Base-by-base conservation (phyloP, 768 basidiomycete species). In the Lentinula edodes region DNA sequence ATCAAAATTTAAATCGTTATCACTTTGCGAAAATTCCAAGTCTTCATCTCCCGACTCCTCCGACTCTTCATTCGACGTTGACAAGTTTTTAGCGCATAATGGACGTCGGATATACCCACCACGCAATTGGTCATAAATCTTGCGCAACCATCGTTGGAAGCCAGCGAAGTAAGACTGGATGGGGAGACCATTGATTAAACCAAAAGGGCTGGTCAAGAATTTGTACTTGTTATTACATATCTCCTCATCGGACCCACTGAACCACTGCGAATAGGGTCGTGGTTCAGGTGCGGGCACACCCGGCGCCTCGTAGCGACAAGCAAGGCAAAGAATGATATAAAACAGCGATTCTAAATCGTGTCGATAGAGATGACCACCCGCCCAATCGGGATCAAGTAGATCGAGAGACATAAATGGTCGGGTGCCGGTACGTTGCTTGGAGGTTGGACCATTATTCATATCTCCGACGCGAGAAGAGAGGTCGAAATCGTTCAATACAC, bases 401-500 rank as follows among this genome's bases (percentile, higher is more conserved):
- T 62, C 61, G 2, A 35, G 3, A 34, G 61, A 60, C 55, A 62
- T 58, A 18, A 41, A 62, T 5, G 56, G 61, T 12, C 34, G 1
- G 0, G 61, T 58, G 13, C 61, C 61, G 20, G 61, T 62, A 52
- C 61, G 41, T 0, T 59, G 57, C 2, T 52, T 46, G 0, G 51
- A 39, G 2, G 54, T 41, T 5, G 57, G 16, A 10, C 34, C 51
- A n/a, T 52, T 52, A 15, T 16, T 6, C 53, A 54, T 12, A 5
- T 54, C 35, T 7, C 39, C n/a, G 23, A 43, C 5, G 15, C 48
- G 62, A 18, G 52, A 60, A 10, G 62, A 45, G 9, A 62, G 48
- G 52, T 64, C 63, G 34, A 62, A 62, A 42, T 64, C 63, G 45
- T 62, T 62, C 0, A 64, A 34, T 3, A 64, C 65, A 54, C 62